phyloP scores from a whole-genome alignment of 768 basidiomycete genomes.

The Mycena belliarum region DNA sequence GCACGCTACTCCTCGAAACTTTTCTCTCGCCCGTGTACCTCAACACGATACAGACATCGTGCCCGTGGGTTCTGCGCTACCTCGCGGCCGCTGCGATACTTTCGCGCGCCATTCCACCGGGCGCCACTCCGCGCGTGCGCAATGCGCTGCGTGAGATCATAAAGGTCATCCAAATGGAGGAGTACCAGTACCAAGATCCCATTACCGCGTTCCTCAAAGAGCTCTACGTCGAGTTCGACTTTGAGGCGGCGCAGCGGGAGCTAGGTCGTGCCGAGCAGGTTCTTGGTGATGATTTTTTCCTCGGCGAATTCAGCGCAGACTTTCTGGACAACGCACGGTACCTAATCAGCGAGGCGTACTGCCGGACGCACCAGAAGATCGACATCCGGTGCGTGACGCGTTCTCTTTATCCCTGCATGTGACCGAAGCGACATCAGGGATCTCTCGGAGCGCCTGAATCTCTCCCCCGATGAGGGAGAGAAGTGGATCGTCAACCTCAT shows the following conservation, averaged over 20 bases:
- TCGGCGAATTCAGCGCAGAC: slow-evolving; percentile 86
- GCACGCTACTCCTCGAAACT: slow-evolving; percentile 90
- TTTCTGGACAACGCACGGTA: slow-evolving; percentile 97
- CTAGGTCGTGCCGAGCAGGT: slow-evolving; percentile 78
- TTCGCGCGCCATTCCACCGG: slow-evolving; percentile 50
- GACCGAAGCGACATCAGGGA: slow-evolving; percentile 50
- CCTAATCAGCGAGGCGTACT: slow-evolving; percentile 96
- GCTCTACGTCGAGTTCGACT: slow-evolving; percentile 94
- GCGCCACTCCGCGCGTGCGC: slow-evolving; percentile 71
- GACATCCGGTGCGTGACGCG: slow-evolving; percentile 67
- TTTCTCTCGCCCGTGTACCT: slow-evolving; percentile 97
- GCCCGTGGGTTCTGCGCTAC: slow-evolving; percentile 93
- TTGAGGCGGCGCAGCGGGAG: slow-evolving; percentile 89
- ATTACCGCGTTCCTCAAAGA: slow-evolving; percentile 92
- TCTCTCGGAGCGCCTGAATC: slow-evolving; percentile 89
- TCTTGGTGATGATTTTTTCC: slow-evolving; percentile 91
- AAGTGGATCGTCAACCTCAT: slow-evolving; percentile 99
- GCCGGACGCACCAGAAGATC: slow-evolving; percentile 92
- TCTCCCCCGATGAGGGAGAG: slow-evolving; percentile 94
- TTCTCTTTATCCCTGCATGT: not conserved
- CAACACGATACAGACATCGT: slow-evolving; percentile 96
- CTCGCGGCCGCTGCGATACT: slow-evolving; percentile 91
- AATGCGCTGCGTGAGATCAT: slow-evolving; percentile 91
- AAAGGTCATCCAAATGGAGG: slow-evolving; percentile 91
- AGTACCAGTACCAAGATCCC: slow-evolving; percentile 95